Conservation (phyloP, 169 alveolate species). For the Plasmodium gaboni region DNA sequence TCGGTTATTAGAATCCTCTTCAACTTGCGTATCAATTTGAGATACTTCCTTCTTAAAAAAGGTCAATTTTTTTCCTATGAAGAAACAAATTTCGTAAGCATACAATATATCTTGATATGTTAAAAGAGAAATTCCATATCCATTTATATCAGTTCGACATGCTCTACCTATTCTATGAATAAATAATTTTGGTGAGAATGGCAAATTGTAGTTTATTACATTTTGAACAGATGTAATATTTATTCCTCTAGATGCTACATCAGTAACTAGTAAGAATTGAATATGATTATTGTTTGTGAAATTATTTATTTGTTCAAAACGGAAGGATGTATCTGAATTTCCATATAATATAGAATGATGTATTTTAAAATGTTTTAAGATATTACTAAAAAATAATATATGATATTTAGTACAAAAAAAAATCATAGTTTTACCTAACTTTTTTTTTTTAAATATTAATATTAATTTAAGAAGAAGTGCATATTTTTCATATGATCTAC, state of each 20-base stretch:
- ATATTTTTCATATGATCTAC: conserved; percentile 89
- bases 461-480: conserved; percentile 89
- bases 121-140: conserved; percentile 92
- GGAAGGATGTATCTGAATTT: conserved; percentile 89
- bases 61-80: conserved; percentile 50
- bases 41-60: conserved; percentile 1
- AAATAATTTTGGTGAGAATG: conserved; percentile 95
- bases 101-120: conserved; percentile 88
- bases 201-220: conserved; percentile 98
- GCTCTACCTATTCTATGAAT: conserved; percentile 99
- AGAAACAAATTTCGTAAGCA: conserved; percentile 71
- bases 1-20: neutral
- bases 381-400: conserved; percentile 88
- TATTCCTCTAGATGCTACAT: conserved; percentile 99
- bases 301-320: conserved; percentile 87
- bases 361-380: conserved; percentile 82
- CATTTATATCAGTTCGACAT: conserved; percentile 97
- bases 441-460: conserved; percentile 69
- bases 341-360: conserved; percentile 86
- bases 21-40: neutral
- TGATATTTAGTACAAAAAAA: conserved; percentile 93
- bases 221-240: conserved; percentile 98
- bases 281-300: conserved; percentile 86
- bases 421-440: conserved; percentile 87
- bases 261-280: conserved; percentile 96